phyloP scores from a whole-genome alignment of 148 eudicot species.

The Simmondsia chinensis region DNA sequence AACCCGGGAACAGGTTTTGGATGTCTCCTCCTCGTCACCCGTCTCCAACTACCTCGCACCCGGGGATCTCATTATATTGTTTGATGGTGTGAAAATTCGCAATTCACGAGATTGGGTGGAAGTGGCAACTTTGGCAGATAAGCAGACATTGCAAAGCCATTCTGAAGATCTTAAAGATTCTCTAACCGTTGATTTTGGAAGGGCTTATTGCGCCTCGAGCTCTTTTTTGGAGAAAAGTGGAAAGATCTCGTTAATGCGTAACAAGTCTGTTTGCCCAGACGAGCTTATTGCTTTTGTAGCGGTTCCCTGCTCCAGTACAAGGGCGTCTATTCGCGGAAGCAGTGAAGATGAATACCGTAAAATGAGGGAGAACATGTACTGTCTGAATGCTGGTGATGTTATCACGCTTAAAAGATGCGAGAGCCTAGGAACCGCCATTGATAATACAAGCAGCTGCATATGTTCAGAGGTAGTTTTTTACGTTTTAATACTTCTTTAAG shows the following conservation, averaged over 20 bases:
- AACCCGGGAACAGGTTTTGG: conserved; percentile 47
- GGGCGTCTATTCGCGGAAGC: conserved; percentile 17
- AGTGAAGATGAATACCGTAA: conserved; percentile 14
- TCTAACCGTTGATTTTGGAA: conserved; percentile 12
- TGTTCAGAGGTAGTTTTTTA: conserved; percentile 55
- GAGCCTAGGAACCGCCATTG: conserved; percentile 25
- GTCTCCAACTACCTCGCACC: conserved; percentile 59
- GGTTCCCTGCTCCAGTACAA: conserved; percentile 37
- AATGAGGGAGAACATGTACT: conserved; percentile 26
- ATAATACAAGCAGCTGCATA: conserved; percentile 33
- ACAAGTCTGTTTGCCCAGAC: conserved; percentile 45
- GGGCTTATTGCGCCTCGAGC: conserved; percentile 63
- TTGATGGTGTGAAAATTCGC: conserved; percentile 48
- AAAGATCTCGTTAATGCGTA: conserved; percentile 19
- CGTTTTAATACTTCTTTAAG: too few relatives aligned
- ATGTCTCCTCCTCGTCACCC: conserved; percentile 56
- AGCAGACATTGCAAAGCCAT: conserved; percentile 24
- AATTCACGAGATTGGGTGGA: conserved; percentile 55
- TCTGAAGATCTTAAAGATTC: conserved; percentile 12
- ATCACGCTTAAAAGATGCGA: conserved; percentile 57
- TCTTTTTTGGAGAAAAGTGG: conserved; percentile 41
- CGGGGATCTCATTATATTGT: conserved; percentile 53
- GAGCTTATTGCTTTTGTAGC: conserved; percentile 52
- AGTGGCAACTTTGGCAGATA: conserved; percentile 30
- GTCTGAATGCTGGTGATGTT: conserved; percentile 60